These are phyloP conservation scores for Candida orba DNA, from an alignment of 805 yeast species.

Conservation along the genomic window DNA sequence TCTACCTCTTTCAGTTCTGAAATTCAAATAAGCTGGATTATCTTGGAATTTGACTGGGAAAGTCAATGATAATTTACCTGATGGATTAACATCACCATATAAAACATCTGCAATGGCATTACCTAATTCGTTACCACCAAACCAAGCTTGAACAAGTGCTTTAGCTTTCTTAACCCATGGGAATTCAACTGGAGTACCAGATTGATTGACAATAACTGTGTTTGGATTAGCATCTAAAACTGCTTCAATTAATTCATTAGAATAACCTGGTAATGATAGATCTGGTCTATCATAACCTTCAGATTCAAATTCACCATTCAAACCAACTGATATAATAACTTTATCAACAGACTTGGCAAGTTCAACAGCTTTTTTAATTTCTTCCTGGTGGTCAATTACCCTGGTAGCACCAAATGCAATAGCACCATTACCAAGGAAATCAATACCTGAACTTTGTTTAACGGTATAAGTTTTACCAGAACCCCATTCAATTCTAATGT, in stretches of 20 bases:
- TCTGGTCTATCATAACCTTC: conserved; percentile 50
- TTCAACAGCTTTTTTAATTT: conserved; percentile 36
- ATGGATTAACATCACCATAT: conserved; percentile 48
- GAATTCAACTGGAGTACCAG: conserved; percentile 56
- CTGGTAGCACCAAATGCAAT: conserved; percentile 27
- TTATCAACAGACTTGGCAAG: conserved; percentile 46
- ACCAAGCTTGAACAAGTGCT: conserved; percentile 46
- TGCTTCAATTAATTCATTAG: conserved; percentile 37
- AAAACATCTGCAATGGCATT: conserved; percentile 53
- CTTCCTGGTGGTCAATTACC: conserved; percentile 24
- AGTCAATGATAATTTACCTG: conserved; percentile 50
- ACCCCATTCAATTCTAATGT: conserved; percentile 43
- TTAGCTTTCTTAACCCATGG: conserved; percentile 42
- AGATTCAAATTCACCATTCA: conserved; percentile 49
- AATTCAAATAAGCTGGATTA: conserved; percentile 50
- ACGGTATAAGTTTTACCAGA: conserved; percentile 34
- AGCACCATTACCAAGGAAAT: conserved; percentile 30
- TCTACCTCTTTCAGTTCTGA: conserved; percentile 42
- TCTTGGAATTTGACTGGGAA: conserved; percentile 47
- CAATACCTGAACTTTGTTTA: conserved; percentile 11
- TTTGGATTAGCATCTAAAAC: conserved; percentile 42
- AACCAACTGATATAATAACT: conserved; percentile 45
- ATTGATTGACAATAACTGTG: conserved; percentile 46
- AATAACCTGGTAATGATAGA: conserved; percentile 44
- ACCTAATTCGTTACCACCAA: conserved; percentile 52